These are phyloP conservation scores for Setaria viridis DNA, from an alignment of 202 grass and related monocot species.

Conservation along the genomic window DNA sequence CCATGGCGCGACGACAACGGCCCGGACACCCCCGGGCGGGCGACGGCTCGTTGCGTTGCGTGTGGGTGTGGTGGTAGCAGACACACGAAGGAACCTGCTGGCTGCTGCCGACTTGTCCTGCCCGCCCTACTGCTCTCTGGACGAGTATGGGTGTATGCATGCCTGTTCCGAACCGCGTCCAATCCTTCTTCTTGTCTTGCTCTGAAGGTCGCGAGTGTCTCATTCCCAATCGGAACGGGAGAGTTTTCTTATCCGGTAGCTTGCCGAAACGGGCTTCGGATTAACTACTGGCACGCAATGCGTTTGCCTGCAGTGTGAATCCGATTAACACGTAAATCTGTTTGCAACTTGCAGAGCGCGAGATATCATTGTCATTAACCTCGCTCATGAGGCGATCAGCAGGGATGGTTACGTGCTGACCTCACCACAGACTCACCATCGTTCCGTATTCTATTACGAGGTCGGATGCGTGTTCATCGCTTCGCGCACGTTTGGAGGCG, in stretches of 20 bases:
- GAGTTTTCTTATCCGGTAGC: not conserved
- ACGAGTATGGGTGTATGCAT: no score
- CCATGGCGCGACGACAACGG: conserved; percentile 32
- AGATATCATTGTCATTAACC: not conserved
- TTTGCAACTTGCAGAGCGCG: not conserved
- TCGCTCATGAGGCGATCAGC: not conserved
- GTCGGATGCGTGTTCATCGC: not conserved
- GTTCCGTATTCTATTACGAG: not conserved
- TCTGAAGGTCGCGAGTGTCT: not conserved
- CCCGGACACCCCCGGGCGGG: not conserved
- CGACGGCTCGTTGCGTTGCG: conserved; percentile 20
- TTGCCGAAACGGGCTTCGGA: not conserved
- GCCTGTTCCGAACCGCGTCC: no score
- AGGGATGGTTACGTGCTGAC: conserved; percentile 17
- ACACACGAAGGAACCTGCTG: not conserved
- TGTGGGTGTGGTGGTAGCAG: not conserved
- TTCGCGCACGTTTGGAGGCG: not conserved
- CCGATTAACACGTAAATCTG: not conserved
- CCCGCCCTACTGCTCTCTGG: not conserved
- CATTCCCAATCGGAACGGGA: not conserved
- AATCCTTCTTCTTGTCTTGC: not conserved
- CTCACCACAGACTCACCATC: not conserved
- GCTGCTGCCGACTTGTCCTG: not conserved
- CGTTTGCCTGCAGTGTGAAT: not conserved
- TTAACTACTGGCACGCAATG: not conserved